Percentiles rank a stretch among this genome's conserved stretches.
phyloP scores from a whole-genome alignment of 73 alveolate species.

The Durusdinium trenchii region DNA sequence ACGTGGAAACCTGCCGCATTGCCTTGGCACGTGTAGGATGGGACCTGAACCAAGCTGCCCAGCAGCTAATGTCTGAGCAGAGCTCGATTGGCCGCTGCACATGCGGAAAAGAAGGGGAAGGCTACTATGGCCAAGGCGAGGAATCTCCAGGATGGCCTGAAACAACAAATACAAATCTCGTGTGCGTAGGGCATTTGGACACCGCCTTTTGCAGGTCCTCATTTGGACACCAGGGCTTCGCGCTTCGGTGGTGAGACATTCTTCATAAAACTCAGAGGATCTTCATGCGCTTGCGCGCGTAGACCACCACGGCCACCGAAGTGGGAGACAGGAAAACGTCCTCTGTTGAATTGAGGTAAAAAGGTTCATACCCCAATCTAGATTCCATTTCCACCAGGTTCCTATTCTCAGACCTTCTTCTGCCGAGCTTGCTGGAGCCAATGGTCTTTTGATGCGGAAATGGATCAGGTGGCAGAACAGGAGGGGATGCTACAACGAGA shows the following conservation, averaged over 20 bases:
- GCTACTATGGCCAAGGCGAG: conserved; percentile 36
- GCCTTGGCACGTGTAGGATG: conserved; percentile 25
- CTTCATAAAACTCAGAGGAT: too few relatives aligned
- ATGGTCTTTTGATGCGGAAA: background rate
- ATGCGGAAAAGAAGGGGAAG: conserved; percentile 12
- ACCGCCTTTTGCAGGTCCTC: too few relatives aligned
- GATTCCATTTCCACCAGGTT: conserved; percentile 26
- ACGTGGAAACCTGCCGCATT: conserved; percentile 11
- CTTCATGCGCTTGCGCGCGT: too few relatives aligned
- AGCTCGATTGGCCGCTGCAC: background rate
- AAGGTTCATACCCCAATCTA: too few relatives aligned
- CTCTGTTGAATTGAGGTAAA: too few relatives aligned
- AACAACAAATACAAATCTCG: too few relatives aligned
- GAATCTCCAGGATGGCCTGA: background rate
- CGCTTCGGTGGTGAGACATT: too few relatives aligned
- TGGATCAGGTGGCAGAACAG: background rate
- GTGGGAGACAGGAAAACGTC: too few relatives aligned
- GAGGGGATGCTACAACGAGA: conserved; percentile 59
- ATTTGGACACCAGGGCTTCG: too few relatives aligned
- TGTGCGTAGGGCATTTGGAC: too few relatives aligned
- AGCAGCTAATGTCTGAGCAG: conserved; percentile 16
- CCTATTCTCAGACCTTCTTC: conserved; percentile 36
- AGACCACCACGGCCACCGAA: too few relatives aligned
- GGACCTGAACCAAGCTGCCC: conserved; percentile 52
- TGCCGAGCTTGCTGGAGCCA: conserved; percentile 66